Base-by-base conservation (phyloP, 345 rosid genomes). In the Hibiscus syriacus region DNA sequence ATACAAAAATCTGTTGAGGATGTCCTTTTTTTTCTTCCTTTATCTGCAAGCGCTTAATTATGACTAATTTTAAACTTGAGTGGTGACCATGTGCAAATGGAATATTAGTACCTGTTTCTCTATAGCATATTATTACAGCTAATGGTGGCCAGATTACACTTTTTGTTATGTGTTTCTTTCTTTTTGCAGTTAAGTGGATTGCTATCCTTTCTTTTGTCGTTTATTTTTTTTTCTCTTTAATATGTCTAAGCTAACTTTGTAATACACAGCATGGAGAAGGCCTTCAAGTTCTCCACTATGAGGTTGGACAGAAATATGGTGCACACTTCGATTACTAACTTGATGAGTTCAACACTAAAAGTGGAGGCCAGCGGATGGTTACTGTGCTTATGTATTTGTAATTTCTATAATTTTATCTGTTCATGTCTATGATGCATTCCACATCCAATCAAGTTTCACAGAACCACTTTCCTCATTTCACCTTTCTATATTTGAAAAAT, bases 211-310 rank as follows among this genome's bases (percentile, higher is more conserved):
- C 7, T 25, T 22, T 45, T 43, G 22, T 63, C 52, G 53, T 7
- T 36, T 13, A 2, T 66, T 19, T 17, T 26, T 48, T 29, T n/a
- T 10, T 4, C n/a, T n/a, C 39, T n/a, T 59, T 48, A 0, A 34
- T 52, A 22, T 64, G 9, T 19, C 1, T 58, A 66, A 66, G 49
- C 17, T 43, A 43, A 59, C 64, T 45, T 65, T 25, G 48, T 64
- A 71, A 71, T 55, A 25, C 66, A 55, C 85, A 93, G 70, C 84
- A 93, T 72, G 98, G 97, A 38, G n/a, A n/a, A n/a, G n/a, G n/a
- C n/a, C n/a, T n/a, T n/a, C n/a, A n/a, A n/a, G n/a, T n/a, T n/a
- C n/a, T n/a, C n/a, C n/a, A n/a, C n/a, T n/a, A n/a, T n/a, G n/a
- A n/a, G n/a, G n/a, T n/a, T n/a, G n/a, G n/a, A n/a, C n/a, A n/a